phyloP scores from a whole-genome alignment of 805 yeast genomes.

The Yamadazyma sp. region DNA sequence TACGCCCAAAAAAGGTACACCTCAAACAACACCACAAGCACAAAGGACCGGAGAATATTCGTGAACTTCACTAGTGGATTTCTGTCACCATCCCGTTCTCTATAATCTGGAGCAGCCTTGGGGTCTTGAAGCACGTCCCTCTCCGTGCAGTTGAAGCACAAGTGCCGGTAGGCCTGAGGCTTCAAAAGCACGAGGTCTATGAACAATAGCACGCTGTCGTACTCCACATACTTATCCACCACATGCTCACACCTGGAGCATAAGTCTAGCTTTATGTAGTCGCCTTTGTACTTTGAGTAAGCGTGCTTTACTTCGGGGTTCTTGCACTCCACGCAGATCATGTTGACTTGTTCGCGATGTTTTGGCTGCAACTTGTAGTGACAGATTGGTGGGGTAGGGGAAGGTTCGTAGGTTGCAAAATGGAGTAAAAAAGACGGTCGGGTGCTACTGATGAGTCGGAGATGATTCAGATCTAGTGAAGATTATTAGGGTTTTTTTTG shows the following conservation, averaged over 20 bases:
- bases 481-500: too few relatives aligned
- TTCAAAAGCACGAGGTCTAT: conserved; percentile 81
- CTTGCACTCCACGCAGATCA: conserved; percentile 93
- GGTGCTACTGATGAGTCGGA: too few relatives aligned
- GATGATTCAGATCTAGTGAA: too few relatives aligned
- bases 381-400: too few relatives aligned
- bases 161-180: conserved; percentile 85
- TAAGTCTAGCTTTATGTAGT: conserved; percentile 75
- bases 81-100: neutral
- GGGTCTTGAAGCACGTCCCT: conserved; percentile 5
- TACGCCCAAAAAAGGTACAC: conserved; percentile 91
- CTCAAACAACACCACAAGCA: conserved; percentile 74
- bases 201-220: conserved; percentile 78
- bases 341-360: conserved; percentile 23
- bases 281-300: conserved; percentile 70
- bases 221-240: conserved; percentile 90
- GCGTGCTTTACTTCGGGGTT: conserved; percentile 56
- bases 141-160: conserved; percentile 69
- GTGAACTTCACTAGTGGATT: neutral
- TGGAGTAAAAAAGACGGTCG: too few relatives aligned
- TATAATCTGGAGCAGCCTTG: conserved; percentile 7
- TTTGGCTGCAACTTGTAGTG: conserved; percentile 1
- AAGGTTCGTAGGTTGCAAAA: too few relatives aligned
- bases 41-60: conserved; percentile 4
- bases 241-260: conserved; percentile 70